Evolutionary conservation across 1,139 yeast genomes (phyloP).

Genomic region (Saccharomycopsis hybrid): DNA sequence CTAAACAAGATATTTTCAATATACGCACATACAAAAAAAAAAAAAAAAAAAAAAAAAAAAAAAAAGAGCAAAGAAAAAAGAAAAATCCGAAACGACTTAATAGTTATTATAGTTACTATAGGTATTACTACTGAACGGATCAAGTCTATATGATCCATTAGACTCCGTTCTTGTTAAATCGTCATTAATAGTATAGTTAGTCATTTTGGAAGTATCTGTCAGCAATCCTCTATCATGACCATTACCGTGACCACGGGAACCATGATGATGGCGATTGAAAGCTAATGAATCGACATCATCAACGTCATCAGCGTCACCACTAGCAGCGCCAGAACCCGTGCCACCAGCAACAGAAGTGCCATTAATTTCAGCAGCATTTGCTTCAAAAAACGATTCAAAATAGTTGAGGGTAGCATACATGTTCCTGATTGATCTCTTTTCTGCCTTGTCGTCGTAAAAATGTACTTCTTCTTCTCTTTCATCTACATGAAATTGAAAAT

Average conservation of each 20-base stretch:
- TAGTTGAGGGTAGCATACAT: conserved; percentile 22
- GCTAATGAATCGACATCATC: conserved; percentile 2
- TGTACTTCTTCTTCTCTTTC: conserved; percentile 13
- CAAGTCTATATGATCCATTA: conserved; percentile 45
- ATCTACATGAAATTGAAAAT: conserved; percentile 28
- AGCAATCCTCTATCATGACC: conserved; percentile 48
- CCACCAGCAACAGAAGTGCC: too few species aligned
- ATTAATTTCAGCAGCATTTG: conserved; percentile 8
- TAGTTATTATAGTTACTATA: conserved; percentile 11
- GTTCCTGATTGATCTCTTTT: conserved; percentile 18
- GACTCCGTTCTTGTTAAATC: conserved; percentile 74
- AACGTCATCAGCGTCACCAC: background rate
- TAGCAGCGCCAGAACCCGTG: too few species aligned
- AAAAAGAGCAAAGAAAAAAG: background rate
- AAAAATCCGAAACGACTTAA: background rate
- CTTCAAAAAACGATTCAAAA: conserved; percentile 21
- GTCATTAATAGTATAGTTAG: conserved; percentile 56
- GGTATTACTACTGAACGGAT: conserved; percentile 17
- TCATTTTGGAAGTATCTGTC: conserved; percentile 42
- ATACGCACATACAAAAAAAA: too few species aligned
- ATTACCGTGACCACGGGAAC: too few species aligned
- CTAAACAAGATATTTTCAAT: too few species aligned
- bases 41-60: too few species aligned
- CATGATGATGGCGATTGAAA: too few species aligned
- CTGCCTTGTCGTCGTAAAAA: conserved; percentile 9